phyloP scores from a whole-genome alignment of 768 basidiomycete genomes.

The Kwoniella dejecticola region DNA sequence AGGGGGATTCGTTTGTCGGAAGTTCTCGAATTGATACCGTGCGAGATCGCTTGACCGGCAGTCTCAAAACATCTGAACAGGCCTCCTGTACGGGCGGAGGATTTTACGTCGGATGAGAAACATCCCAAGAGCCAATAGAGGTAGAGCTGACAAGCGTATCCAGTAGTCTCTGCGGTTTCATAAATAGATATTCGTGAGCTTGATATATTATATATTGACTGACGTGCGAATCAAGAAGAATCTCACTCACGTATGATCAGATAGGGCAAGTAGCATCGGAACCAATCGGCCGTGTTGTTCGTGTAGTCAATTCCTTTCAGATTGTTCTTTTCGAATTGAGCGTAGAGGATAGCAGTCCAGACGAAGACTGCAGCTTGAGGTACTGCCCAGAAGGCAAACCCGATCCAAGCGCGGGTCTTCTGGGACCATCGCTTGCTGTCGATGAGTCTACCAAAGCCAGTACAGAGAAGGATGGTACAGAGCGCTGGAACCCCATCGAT shows the following conservation, averaged over 20 bases:
- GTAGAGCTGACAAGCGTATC: neutral
- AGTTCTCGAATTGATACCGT: constrained; percentile 31
- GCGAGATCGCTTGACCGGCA: constrained; percentile 35
- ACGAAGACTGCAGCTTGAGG: constrained; percentile 33
- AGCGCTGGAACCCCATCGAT: neutral
- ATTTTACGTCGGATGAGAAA: constrained; percentile 34
- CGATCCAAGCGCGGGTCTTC: constrained; percentile 20
- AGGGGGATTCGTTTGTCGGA: constrained; percentile 17
- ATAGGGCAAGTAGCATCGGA: neutral
- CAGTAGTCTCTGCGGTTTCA: neutral
- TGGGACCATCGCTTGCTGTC: constrained; percentile 29
- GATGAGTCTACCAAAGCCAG: constrained; percentile 28
- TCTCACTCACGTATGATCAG: neutral
- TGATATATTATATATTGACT: too few species aligned
- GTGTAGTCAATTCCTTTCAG: too few species aligned
- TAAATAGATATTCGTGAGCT: too few species aligned
- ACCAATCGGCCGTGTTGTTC: constrained; percentile 8
- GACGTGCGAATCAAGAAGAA: too few species aligned
- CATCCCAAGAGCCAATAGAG: constrained; percentile 40
- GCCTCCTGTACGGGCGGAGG: constrained; percentile 32
- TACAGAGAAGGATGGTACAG: neutral
- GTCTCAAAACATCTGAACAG: constrained; percentile 41
- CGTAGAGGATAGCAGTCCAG: constrained; percentile 18
- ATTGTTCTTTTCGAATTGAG: neutral
- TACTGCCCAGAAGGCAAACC: constrained; percentile 23